Percentiles rank a stretch among this genome's conserved stretches.
Evolutionary conservation across 768 basidiomycete genomes (phyloP).

Genomic region (Hygrophorus pudorinus): DNA sequence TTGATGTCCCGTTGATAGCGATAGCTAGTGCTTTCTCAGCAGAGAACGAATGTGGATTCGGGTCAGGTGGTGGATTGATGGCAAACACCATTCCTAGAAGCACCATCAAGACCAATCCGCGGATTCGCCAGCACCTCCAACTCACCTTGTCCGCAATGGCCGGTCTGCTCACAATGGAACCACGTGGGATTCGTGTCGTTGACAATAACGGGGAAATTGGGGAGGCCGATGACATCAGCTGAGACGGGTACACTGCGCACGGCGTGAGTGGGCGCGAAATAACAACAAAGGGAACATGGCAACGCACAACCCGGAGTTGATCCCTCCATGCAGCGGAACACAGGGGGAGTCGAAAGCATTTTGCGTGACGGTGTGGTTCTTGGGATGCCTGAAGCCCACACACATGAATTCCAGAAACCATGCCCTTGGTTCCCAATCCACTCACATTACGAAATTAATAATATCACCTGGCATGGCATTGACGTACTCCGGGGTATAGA

Average conservation of each 20-base stretch:
- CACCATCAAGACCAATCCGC: background rate
- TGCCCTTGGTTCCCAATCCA: too few species aligned
- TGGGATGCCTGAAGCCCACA: constrained; percentile 25
- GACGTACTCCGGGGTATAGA: constrained; percentile 25
- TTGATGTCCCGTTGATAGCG: constrained; percentile 22
- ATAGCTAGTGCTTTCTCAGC: constrained; percentile 41
- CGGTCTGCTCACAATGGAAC: constrained; percentile 45
- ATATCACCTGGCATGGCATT: constrained; percentile 34
- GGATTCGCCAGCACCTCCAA: background rate
- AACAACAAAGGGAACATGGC: background rate
- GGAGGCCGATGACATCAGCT: constrained; percentile 17
- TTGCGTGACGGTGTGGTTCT: constrained; percentile 40
- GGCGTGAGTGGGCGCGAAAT: too few species aligned
- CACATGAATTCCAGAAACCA: background rate
- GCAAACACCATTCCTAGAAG: constrained; percentile 56
- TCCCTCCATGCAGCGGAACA: constrained; percentile 18
- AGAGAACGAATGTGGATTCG: constrained; percentile 30
- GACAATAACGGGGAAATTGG: constrained; percentile 29
- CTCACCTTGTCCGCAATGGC: constrained; percentile 38
- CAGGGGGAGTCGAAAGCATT: constrained; percentile 33
- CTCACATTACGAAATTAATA: constrained; percentile 40
- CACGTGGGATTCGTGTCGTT: constrained; percentile 38
- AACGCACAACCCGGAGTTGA: constrained; percentile 30
- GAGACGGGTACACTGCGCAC: too few species aligned
- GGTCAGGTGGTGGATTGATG: constrained; percentile 41